phyloP scores from a whole-genome alignment of 768 basidiomycete species.

The Cytidiella melzeri region DNA sequence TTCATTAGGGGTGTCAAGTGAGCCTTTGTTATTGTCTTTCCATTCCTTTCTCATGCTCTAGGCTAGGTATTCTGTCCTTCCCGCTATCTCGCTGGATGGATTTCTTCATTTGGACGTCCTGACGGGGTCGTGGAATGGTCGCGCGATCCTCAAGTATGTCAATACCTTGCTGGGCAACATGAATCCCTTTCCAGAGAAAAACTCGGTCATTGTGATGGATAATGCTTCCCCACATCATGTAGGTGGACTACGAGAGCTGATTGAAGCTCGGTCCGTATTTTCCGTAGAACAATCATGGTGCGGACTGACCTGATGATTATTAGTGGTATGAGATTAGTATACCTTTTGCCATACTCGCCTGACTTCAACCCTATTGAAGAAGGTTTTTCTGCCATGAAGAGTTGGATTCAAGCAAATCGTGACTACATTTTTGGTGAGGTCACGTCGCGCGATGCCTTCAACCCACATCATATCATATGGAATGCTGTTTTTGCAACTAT shows the following conservation, averaged over 20 bases:
- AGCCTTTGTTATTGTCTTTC: no score
- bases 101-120: conserved; percentile 20
- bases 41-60: not conserved
- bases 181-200: conserved; percentile 8
- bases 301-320: not conserved
- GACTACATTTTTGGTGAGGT: conserved; percentile 10
- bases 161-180: conserved; percentile 1
- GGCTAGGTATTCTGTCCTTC: conserved; percentile 27
- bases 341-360: conserved; percentile 23
- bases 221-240: not conserved
- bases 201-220: conserved; percentile 17
- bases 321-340: conserved; percentile 19
- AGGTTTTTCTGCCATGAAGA: conserved; percentile 23
- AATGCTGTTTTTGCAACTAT: not conserved
- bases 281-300: not conserved
- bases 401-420: conserved; percentile 14
- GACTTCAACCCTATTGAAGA: conserved; percentile 26
- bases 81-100: conserved; percentile 24
- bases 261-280: conserved; percentile 11
- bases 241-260: not conserved
- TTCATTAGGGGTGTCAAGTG: conserved; percentile 26
- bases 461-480: not conserved
- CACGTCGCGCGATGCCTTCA: not conserved
- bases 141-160: conserved; percentile 19
- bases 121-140: conserved; percentile 17